Conservation (phyloP, 164 flowering plant species). For the Tetracentron sinense region DNA sequence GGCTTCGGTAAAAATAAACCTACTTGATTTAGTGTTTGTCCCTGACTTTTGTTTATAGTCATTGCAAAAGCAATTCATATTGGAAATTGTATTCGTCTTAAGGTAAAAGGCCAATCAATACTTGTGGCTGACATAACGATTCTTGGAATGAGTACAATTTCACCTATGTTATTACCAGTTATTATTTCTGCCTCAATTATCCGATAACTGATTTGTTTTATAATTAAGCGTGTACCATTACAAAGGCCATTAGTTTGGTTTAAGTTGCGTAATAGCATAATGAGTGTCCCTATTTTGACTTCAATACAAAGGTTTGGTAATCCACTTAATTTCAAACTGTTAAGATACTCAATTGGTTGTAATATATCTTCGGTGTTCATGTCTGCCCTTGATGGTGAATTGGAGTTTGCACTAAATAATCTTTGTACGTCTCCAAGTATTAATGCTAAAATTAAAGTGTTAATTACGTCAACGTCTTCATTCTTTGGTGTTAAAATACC, state of each 20-base stretch:
- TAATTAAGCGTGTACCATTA: constrained; percentile 14
- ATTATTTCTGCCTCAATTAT: constrained; percentile 9
- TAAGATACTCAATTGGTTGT: neutral
- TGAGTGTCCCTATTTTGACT: constrained; percentile 12
- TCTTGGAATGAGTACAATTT: constrained; percentile 4
- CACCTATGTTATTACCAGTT: neutral
- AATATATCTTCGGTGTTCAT: neutral
- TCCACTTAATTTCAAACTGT: neutral
- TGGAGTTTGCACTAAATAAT: neutral
- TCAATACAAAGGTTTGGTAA: constrained; percentile 6
- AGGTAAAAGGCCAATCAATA: neutral
- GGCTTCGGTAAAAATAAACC: neutral
- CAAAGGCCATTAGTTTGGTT: constrained; percentile 6
- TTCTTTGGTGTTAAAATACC: neutral
- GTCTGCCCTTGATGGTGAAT: neutral
- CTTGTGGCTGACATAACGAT: neutral
- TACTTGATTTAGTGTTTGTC: constrained; percentile 9
- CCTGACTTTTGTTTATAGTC: constrained; percentile 20
- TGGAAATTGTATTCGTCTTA: constrained; percentile 10
- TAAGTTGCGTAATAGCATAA: constrained; percentile 4
- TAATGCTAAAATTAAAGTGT: neutral
- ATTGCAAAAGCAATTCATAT: neutral
- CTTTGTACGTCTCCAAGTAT: neutral
- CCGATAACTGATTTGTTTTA: neutral
- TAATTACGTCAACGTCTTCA: neutral